Base-by-base conservation (phyloP, 2,329 filamentous ascomycete species). In the Ophiostoma populinum region DNA sequence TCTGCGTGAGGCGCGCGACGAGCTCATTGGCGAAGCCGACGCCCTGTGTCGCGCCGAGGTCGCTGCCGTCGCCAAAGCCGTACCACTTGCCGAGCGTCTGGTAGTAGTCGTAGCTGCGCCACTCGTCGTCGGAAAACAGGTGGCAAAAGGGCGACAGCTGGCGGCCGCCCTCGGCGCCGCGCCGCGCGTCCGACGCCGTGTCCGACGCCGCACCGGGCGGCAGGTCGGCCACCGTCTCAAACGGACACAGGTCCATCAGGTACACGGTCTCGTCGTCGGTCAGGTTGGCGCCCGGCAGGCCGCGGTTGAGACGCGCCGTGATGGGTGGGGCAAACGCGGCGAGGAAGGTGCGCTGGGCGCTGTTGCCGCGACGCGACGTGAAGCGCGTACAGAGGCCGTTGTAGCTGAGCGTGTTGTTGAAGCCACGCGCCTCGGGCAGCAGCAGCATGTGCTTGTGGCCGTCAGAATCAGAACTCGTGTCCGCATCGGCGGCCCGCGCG, bases 231-330 rank as follows among this genome's bases (percentile, higher is more conserved):
- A 92, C 72, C 0, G 81, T 87, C 45, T 78, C 67, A 56, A 83
- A 93, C 0, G 86, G 76, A 48, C 86, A 94, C 40, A 93, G 62
- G 47, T 93, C 83, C 83, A 94, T 93, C 22, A 94, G 51, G 38
- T 66, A 68, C 38, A 85, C 59, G 1, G 74, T 70, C 22, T 87
- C 74, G 1, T 58, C 48, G 10, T 62, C 49, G 3, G 66, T 69
- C 27, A 93, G 52, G 41, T 78, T 71, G 5, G 69, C 74, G 3
- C 79, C 78, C 0, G 65, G 65, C 1, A 94, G 61, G 40, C 76
- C 69, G 11, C 56, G 47, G 49, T 86, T 83, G 26, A 93, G 55
- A 7, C 81, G 71, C 3, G 62, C 53, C n/a, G 67, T 65, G 43
- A 93, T 80, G 0, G 70, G 55, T 0, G 72, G 69, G 1, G 72